A percentile compares a stretch with the other conserved stretches of the same genome.
These are phyloP conservation scores for Eucalyptus cladocalyx DNA, from an alignment of 345 rosid species.

Conservation along the genomic window DNA sequence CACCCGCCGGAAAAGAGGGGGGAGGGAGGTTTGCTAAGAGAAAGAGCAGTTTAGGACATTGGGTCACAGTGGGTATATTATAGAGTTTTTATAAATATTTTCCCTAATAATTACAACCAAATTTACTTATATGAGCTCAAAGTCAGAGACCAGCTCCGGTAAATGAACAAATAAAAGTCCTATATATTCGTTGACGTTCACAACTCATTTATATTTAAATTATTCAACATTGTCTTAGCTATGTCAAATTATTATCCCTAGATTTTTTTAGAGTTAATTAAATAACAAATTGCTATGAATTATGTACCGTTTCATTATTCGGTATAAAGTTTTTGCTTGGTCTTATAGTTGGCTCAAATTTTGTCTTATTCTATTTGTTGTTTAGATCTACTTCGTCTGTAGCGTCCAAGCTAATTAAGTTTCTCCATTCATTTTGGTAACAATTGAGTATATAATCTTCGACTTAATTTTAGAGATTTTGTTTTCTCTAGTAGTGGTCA, in stretches of 20 bases:
- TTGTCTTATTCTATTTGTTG: neutral
- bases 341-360: neutral
- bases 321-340: neutral
- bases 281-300: neutral
- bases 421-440: neutral
- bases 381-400: neutral
- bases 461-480: neutral
- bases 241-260: neutral
- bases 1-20: too few relatives aligned
- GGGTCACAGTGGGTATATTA: neutral
- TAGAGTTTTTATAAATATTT: neutral
- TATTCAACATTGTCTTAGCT: neutral
- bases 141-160: neutral
- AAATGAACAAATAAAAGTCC: neutral
- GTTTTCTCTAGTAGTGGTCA: neutral
- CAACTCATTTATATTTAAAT: neutral
- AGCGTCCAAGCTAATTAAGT: neutral
- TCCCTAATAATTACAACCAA: neutral
- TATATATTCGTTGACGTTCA: neutral
- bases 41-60: neutral
- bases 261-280: neutral
- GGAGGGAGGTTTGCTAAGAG: neutral
- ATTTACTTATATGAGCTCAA: neutral
- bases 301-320: neutral
- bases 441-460: neutral